A percentile compares a stretch with the other conserved stretches of the same genome.
Conservation (phyloP, 768 basidiomycete genomes). For the Kwoniella pini region DNA sequence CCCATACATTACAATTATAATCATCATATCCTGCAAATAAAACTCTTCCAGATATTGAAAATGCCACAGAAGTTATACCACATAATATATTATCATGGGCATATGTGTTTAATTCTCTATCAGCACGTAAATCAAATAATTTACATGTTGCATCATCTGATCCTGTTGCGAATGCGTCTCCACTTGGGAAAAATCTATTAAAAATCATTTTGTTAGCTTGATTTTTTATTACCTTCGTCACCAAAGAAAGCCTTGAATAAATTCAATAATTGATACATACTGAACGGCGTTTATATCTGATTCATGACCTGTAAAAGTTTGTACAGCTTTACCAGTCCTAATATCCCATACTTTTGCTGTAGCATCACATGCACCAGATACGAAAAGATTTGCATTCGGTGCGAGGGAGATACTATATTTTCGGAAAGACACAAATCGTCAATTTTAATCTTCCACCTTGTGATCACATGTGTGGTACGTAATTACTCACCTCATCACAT, state of each 20-base stretch:
- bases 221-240: too few relatives aligned
- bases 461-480: too few relatives aligned
- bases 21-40: constrained; percentile 99
- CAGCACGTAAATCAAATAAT: constrained; percentile 94
- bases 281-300: constrained; percentile 99
- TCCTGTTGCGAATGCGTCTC: constrained; percentile 97
- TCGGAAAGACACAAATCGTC: too few relatives aligned
- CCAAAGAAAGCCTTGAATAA: too few relatives aligned
- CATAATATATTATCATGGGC: constrained; percentile 98
- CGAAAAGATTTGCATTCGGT: constrained; percentile 90
- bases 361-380: constrained; percentile 98
- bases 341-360: constrained; percentile 99
- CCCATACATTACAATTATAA: constrained; percentile 99
- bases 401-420: constrained; percentile 78
- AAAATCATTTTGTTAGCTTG: too few relatives aligned
- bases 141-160: constrained; percentile 99
- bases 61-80: constrained; percentile 97
- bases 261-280: constrained; percentile 68
- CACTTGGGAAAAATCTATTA: constrained; percentile 95
- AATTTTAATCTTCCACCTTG: too few relatives aligned
- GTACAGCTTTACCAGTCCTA: constrained; percentile 92
- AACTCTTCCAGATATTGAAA: constrained; percentile 95
- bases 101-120: constrained; percentile 94
- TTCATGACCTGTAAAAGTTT: constrained; percentile 98
- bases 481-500: constrained; percentile 89